Conservation (phyloP, 495 filamentous ascomycete genomes). For the Aspergillus diversus region DNA sequence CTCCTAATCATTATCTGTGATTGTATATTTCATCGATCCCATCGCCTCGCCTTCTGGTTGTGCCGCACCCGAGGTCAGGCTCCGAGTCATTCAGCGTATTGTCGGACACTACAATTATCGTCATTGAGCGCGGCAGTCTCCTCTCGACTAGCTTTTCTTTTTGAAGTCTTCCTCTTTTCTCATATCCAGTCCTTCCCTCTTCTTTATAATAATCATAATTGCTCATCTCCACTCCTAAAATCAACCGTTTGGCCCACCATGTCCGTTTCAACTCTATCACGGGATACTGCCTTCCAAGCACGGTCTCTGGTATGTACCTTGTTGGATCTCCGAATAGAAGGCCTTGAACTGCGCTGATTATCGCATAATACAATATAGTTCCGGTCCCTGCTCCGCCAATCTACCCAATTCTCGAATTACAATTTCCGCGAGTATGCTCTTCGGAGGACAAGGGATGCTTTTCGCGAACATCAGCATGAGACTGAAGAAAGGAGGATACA, state of each 20-base stretch:
- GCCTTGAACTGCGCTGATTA: neutral
- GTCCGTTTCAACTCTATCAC: slow-evolving; percentile 58
- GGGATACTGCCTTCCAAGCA: slow-evolving; percentile 70
- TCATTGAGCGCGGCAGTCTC: neutral
- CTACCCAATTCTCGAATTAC: slow-evolving; percentile 86
- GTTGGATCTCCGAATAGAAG: neutral
- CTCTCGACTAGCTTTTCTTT: slow-evolving; percentile 2
- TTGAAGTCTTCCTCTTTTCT: neutral
- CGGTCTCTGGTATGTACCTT: slow-evolving; percentile 65
- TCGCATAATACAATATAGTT: slow-evolving; percentile 59
- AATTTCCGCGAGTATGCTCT: slow-evolving; percentile 97
- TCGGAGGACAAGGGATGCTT: slow-evolving; percentile 84
- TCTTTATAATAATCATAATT: neutral
- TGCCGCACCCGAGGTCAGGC: neutral
- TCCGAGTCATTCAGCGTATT: neutral
- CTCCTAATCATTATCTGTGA: too few relatives aligned
- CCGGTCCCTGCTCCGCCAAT: slow-evolving; percentile 86
- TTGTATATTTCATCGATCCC: neutral
- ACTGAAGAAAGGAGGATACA: slow-evolving; percentile 78
- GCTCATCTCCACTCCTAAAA: slow-evolving; percentile 42
- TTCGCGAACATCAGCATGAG: slow-evolving; percentile 72
- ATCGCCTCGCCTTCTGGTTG: neutral
- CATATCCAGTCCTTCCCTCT: slow-evolving; percentile 10
- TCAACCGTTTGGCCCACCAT: slow-evolving; percentile 28
- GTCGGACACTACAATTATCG: too few relatives aligned